Base-by-base conservation (phyloP, 495 filamentous ascomycete genomes). In the Lophium mytilinum region DNA sequence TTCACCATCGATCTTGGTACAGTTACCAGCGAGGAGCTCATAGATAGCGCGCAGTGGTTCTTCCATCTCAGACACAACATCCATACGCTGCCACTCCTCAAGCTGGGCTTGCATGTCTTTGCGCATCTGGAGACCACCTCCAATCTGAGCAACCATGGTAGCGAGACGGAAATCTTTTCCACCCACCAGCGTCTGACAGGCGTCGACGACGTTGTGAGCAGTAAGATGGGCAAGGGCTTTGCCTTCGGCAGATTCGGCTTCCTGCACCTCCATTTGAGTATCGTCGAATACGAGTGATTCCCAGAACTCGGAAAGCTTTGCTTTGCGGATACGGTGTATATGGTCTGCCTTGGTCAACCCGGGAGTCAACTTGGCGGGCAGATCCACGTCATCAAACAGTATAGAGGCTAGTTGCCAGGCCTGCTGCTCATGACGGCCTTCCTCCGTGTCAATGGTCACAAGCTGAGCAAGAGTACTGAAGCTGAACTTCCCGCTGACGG, bases 31-130 rank as follows among this genome's bases (percentile, higher is more conserved):
- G 9, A 95, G 76, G 9, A 98, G 77, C 65, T 93, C 90, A 66
- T 96, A 98, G 47, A 98, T 72, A 4, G 90, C 86, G 30, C 94
- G 84, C 37, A 95, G 80, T 11, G 87, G 80, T 59, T 93, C 84
- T n/a, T 75, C 84, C 69, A 96, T 86, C 68, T 98, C 93, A 10
- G 90, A 86, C 30, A 91, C 77, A 3, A 88, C 80, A 58, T 88
- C 85, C 40, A 84, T 80, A 14, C 87, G 81, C 36, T 83, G 81
- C 93, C 93, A 98, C 48, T 86, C 81, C 39, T 83, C 82, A 48
- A 98, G 77, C 69, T 98, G 93, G 36, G 80, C 75, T 18, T 74
- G 72, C 67, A 96, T 85, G 60, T 90, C 82, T 53, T 80, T 79
- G 56, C 80, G 81, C 37, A 82, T 80, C 30, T 70, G 72, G 33